These are phyloP conservation scores for Talaromyces verruculosus DNA, from an alignment of 2,329 filamentous ascomycete genomes.

Conservation along the genomic window DNA sequence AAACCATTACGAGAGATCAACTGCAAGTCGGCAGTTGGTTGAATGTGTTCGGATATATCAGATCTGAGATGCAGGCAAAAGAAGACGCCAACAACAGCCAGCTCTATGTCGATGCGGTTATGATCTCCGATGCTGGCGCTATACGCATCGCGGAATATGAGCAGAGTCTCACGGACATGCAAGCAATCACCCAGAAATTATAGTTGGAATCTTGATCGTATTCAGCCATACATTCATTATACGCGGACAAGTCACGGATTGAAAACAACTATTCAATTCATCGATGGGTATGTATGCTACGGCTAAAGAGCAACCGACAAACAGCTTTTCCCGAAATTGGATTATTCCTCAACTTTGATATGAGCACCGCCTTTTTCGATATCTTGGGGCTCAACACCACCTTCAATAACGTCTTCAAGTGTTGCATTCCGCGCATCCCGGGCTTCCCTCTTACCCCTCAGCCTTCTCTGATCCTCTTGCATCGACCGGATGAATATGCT, in stretches of 20 bases:
- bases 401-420: slow-evolving; percentile 26
- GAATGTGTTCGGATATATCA: slow-evolving; percentile 80
- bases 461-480: slow-evolving; percentile 52
- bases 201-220: neutral
- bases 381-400: neutral
- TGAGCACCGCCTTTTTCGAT: slow-evolving; percentile 14
- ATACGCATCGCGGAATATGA: slow-evolving; percentile 73
- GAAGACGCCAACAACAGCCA: slow-evolving; percentile 27
- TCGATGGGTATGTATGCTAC: slow-evolving; percentile 8
- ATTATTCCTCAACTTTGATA: slow-evolving; percentile 3
- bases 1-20: slow-evolving; percentile 61
- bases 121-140: slow-evolving; percentile 74
- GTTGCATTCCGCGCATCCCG: slow-evolving; percentile 24
- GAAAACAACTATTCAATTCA: neutral
- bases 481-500: slow-evolving; percentile 58
- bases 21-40: slow-evolving; percentile 79
- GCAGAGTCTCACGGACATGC: slow-evolving; percentile 49
- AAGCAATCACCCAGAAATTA: slow-evolving; percentile 36
- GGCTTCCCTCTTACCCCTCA: slow-evolving; percentile 44
- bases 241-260: neutral
- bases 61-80: slow-evolving; percentile 4
- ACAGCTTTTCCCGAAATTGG: neutral
- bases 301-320: neutral
- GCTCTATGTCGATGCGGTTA: slow-evolving; percentile 66
- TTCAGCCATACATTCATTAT: neutral